Base-by-base conservation (phyloP, 345 rosid species). In the Gossypium anomalum region DNA sequence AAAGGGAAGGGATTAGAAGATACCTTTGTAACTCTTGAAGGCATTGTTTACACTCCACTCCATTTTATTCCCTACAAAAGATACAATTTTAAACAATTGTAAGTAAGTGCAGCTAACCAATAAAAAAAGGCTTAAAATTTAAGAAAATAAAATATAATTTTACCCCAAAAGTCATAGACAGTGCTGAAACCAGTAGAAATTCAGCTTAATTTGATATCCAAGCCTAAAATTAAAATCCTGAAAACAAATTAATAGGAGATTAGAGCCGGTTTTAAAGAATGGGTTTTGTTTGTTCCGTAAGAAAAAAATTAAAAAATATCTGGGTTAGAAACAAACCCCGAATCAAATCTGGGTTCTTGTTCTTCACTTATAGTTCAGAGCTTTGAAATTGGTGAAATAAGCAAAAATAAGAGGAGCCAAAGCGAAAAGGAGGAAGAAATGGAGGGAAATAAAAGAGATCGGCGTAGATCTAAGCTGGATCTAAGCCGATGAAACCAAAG, bases 11-110 rank as follows among this genome's bases (percentile, higher is more conserved):
- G 10, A 57, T 15, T 25, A 5, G 38, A 29, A 67, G 25, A 43
- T 83, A 90, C 98, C 98, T 90, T 94, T 94, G 78, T 83, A 90
- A 53, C 87, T 82, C 76, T 94, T 94, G 77, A 88, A 89, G 5
- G 94, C 90, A 81, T 84, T 92, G 70, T 78, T 92, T 17, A 83
- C 97, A 76, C 44, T 85, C 98, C 98, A 94, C 7, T 94, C 98
- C 97, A 92, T 94, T 56, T 81, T 79, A 59, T 75, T 79, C 76
- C 80, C 80, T 71, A 60, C 38, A 44, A 51, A 55, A 55, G 53
- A 34, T n/a, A 16, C 19, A 71, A 73, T 44, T 64, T 56, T 49
- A 52, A 66, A 4, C 15, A 15, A 14, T 47, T 4, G 14, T 12
- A 64, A 17, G 51, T 4, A 74, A 51, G 16, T 27, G 13, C 62